Evolutionary conservation across 192 early-diverging fungal genomes (phyloP).

Genomic region (Phlyctochytrium arcticum): DNA sequence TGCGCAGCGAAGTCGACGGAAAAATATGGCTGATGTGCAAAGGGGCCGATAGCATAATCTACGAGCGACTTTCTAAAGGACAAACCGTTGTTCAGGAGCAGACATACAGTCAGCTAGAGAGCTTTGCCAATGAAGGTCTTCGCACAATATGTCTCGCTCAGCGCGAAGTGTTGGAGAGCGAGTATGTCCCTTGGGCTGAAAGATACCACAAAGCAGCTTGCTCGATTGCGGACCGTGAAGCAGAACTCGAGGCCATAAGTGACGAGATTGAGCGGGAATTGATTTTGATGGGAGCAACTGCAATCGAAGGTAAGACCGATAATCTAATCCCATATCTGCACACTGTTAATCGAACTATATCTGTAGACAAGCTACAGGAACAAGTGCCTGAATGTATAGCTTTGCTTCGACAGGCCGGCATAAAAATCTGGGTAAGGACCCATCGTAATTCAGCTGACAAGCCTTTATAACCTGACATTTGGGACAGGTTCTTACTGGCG

Average conservation of each 20-base stretch:
- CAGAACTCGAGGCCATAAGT: conserved; percentile 68
- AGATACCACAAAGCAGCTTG: conserved; percentile 68
- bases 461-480: not conserved
- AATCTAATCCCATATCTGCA: too few species aligned
- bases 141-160: conserved; percentile 87
- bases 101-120: conserved; percentile 29
- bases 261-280: conserved; percentile 76
- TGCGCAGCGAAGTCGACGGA: conserved; percentile 24
- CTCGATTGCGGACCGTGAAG: conserved; percentile 71
- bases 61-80: conserved; percentile 22
- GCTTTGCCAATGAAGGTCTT: conserved; percentile 50
- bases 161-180: conserved; percentile 67
- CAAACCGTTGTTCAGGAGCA: conserved; percentile 6
- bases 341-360: too few species aligned
- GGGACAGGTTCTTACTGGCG: conserved; percentile 74
- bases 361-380: conserved; percentile 69
- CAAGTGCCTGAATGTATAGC: conserved; percentile 84
- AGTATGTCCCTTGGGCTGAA: conserved; percentile 67
- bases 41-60: conserved; percentile 43
- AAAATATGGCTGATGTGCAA: conserved; percentile 32
- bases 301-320: conserved; percentile 70
- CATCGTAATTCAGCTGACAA: not conserved
- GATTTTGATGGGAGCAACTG: conserved; percentile 75
- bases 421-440: conserved; percentile 63
- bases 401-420: conserved; percentile 69